Percentiles rank a stretch among this genome's conserved stretches.
These are phyloP conservation scores for Starmera dryadoides DNA, from an alignment of 805 yeast species.

Conservation along the genomic window DNA sequence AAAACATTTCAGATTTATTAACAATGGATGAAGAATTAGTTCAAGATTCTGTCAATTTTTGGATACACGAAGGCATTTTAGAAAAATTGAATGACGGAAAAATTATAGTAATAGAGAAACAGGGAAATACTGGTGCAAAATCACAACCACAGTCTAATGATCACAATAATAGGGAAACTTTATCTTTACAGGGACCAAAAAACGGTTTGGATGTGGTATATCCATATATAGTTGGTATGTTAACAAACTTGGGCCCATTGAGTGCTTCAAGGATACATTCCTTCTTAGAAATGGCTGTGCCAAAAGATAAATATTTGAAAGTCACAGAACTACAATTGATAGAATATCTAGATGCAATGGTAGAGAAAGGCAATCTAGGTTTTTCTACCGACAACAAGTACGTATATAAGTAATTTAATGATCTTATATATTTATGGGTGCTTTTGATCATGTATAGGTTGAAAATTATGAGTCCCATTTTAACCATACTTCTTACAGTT, in stretches of 20 bases:
- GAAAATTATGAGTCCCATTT: too few relatives aligned
- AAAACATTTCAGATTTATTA: slow-evolving; percentile 26
- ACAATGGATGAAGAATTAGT: slow-evolving; percentile 37
- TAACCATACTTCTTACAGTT: too few relatives aligned
- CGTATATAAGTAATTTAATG: too few relatives aligned
- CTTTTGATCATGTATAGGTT: too few relatives aligned
- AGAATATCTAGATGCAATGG: neutral
- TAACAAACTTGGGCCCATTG: slow-evolving; percentile 46
- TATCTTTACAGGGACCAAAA: neutral
- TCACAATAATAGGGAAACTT: too few relatives aligned
- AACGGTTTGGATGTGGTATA: slow-evolving; percentile 21
- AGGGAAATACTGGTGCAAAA: too few relatives aligned
- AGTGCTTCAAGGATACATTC: slow-evolving; percentile 43
- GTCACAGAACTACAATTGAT: neutral
- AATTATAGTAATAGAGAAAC: slow-evolving; percentile 5
- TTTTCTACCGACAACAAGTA: too few relatives aligned
- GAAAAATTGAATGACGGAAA: slow-evolving; percentile 19
- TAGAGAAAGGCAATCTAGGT: neutral
- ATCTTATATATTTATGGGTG: too few relatives aligned
- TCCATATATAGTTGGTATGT: slow-evolving; percentile 49
- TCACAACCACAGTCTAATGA: too few relatives aligned
- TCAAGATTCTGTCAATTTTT: slow-evolving; percentile 38
- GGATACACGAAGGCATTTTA: slow-evolving; percentile 59
- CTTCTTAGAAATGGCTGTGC: slow-evolving; percentile 48
- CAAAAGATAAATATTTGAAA: slow-evolving; percentile 29